A percentile compares a stretch with the other conserved stretches of the same genome.
phyloP scores from a whole-genome alignment of 305 asterid genomes.

The Solanum hybrid region DNA sequence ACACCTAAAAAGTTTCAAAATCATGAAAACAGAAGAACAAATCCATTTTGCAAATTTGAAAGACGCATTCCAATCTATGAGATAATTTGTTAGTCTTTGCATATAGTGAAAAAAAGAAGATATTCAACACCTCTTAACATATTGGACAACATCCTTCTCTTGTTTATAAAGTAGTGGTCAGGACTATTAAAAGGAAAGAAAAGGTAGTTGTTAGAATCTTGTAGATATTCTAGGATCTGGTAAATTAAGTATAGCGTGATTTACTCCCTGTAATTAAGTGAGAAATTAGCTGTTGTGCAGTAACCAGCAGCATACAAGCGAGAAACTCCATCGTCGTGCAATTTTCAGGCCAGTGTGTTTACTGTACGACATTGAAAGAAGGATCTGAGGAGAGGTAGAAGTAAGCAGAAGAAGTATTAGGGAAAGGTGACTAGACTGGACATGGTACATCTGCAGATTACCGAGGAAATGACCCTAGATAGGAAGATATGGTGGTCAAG shows the following conservation, averaged over 20 bases:
- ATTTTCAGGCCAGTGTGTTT: background rate
- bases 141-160: background rate
- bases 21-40: background rate
- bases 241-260: background rate
- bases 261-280: background rate
- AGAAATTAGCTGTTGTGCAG: background rate
- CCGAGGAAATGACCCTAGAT: background rate
- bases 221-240: background rate
- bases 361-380: background rate
- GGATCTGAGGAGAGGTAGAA: background rate
- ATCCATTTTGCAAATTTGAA: background rate
- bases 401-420: background rate
- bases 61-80: background rate
- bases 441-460: background rate
- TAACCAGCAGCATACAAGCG: background rate
- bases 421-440: background rate
- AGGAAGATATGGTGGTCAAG: background rate
- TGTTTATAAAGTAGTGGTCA: background rate
- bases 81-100: background rate
- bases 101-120: background rate
- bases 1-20: constrained; percentile 34
- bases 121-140: background rate
- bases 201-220: background rate
- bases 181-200: background rate
- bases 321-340: background rate